Percentiles rank a stretch among this genome's conserved stretches.
phyloP scores from a whole-genome alignment of 306 rosid species.

The Sesbania bispinosa region DNA sequence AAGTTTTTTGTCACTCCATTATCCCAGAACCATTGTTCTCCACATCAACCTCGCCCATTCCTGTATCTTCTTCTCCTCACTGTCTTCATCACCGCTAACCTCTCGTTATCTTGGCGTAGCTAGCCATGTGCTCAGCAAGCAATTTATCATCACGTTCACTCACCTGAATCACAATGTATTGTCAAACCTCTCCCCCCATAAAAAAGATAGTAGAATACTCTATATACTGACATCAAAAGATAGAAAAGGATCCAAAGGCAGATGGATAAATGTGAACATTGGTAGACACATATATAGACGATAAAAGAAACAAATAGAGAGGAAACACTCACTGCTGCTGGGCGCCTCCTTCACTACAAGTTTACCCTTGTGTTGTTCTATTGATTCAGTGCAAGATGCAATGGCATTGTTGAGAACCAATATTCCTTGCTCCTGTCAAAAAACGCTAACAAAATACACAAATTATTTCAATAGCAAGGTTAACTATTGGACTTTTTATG shows the following conservation, averaged over 20 bases:
- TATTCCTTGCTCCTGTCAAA: constrained; percentile 92
- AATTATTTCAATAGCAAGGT: background rate
- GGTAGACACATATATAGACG: background rate
- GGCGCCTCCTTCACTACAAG: constrained; percentile 78
- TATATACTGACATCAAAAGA: background rate
- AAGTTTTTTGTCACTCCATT: constrained; percentile 54
- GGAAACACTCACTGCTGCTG: constrained; percentile 83
- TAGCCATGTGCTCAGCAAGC: constrained; percentile 79
- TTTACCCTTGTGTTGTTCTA: constrained; percentile 86
- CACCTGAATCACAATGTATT: constrained; percentile 56
- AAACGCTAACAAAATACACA: constrained; percentile 13
- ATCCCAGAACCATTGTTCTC: constrained; percentile 58
- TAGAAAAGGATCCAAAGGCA: constrained; percentile 6
- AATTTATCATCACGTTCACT: constrained; percentile 86
- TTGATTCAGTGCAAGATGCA: constrained; percentile 63
- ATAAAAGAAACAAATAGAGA: constrained; percentile 6
- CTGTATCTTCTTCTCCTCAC: constrained; percentile 94
- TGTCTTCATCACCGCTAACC: constrained; percentile 71
- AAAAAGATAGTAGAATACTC: too few relatives aligned
- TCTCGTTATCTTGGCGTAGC: constrained; percentile 76
- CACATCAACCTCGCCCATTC: constrained; percentile 90
- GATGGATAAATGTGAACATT: background rate
- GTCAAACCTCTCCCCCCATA: constrained; percentile 19
- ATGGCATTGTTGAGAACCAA: constrained; percentile 72
- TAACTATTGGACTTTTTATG: background rate